These are phyloP conservation scores for Botryotinia narcissicola DNA, from an alignment of 2,329 filamentous ascomycete species.

Conservation along the genomic window DNA sequence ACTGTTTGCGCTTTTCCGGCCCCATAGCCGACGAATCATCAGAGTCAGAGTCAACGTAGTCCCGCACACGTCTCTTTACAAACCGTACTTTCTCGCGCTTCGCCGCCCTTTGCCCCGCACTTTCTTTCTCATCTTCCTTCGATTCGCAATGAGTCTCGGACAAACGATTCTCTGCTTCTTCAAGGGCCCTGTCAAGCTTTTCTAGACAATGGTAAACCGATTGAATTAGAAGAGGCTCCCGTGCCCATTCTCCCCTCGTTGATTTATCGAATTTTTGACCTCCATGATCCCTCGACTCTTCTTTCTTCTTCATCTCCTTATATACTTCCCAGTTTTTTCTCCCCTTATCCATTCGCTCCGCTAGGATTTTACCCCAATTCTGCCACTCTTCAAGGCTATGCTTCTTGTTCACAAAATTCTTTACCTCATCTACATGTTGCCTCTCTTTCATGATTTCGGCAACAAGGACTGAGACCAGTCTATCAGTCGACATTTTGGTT, in stretches of 20 bases:
- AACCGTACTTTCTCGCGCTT: neutral
- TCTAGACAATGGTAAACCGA: neutral
- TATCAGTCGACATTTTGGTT: neutral
- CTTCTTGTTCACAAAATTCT: neutral
- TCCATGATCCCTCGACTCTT: neutral
- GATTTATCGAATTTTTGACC: neutral
- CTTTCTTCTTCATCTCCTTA: neutral
- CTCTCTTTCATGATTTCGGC: neutral
- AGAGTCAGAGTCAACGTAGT: neutral
- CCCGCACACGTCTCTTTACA: neutral
- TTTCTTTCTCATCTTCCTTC: neutral
- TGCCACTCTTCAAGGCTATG: neutral
- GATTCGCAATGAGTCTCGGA: neutral
- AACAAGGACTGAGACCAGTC: neutral
- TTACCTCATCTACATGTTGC: neutral
- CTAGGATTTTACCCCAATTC: neutral
- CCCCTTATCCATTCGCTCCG: neutral
- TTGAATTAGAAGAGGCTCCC: neutral
- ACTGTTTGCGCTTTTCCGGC: neutral
- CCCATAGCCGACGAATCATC: neutral
- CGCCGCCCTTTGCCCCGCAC: neutral
- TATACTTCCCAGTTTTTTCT: neutral
- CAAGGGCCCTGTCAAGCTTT: neutral
- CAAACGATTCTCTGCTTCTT: neutral
- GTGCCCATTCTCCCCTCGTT: neutral